Base-by-base conservation (phyloP, 306 rosid genomes). In the Hippophae tibetana region DNA sequence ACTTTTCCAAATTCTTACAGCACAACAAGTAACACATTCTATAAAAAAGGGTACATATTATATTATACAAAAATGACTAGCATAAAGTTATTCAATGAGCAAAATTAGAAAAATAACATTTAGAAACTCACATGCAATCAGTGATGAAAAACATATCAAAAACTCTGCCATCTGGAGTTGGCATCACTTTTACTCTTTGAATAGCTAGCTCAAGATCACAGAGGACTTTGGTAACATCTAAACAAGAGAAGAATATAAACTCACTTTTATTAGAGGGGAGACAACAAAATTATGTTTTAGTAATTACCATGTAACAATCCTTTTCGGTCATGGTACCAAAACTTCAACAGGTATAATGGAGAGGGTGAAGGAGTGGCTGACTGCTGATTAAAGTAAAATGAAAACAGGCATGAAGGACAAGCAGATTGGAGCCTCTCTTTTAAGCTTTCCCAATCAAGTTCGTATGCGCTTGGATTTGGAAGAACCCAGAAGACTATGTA, bases 91-190 rank as follows among this genome's bases (percentile, higher is more conserved):
- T n/a, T 47, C n/a, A 47, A 3, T 10, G 1, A 40, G 4, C 8
- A 10, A 40, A 23, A 23, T 41, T 11, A 14, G 47, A 3, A 57
- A 25, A 12, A n/a, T 47, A 3, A 42, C 42, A 10, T 8, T 8
- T 6, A 7, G 56, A 67, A 23, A 75, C 96, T 85, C 50, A 89
- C 97, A 89, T 54, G 72, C 75, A 82, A 66, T 89, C 97, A 0
- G 90, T 89, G 73, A 89, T 76, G 75, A 89, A 85, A 82, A 89
- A 85, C 63, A 89, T 62, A 60, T 85, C 89, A 46, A 89, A 74
- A 62, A 81, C 97, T 76, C 81, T 79, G 59, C 95, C 95, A 72
- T 85, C 97, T 1, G 97, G 97, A 7, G 97, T 85, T 13, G 95
- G 89, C 97, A 89, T 89, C 71, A 76, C 90, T 75, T 89, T 89